A percentile compares a stretch with the other conserved stretches of the same genome.
Conservation (phyloP, 2,329 filamentous ascomycete species). For the Xylariaceae sp. region DNA sequence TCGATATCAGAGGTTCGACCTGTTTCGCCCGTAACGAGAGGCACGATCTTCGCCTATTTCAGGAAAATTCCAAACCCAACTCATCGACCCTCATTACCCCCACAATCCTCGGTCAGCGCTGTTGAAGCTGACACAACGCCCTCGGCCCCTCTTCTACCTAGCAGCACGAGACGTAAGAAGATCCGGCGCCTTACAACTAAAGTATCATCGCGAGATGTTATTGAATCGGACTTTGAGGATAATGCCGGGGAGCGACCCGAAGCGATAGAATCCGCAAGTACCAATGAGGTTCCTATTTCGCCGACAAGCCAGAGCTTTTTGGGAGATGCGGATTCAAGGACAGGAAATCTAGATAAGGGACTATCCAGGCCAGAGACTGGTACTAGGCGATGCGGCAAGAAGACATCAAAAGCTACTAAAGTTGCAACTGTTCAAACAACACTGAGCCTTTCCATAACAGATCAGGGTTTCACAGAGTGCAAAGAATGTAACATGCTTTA, state of each 20-base stretch:
- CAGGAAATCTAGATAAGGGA: too few species aligned
- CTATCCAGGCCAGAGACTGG: too few species aligned
- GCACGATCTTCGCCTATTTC: slow-evolving; percentile 29
- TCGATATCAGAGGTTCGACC: slow-evolving; percentile 3
- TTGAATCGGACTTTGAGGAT: slow-evolving; percentile 7
- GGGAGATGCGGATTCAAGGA: too few species aligned
- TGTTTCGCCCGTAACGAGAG: slow-evolving; percentile 15
- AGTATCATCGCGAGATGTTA: slow-evolving; percentile 8
- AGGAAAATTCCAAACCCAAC: slow-evolving; percentile 18
- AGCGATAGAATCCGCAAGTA: background rate
- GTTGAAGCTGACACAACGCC: slow-evolving; percentile 21
- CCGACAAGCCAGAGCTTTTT: too few species aligned
- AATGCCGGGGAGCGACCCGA: slow-evolving; percentile 4
- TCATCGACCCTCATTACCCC: slow-evolving; percentile 9
- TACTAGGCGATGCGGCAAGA: slow-evolving; percentile 6
- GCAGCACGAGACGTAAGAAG: slow-evolving; percentile 16
- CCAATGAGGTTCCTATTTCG: background rate
- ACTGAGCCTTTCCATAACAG: slow-evolving; percentile 33
- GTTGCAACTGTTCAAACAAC: slow-evolving; percentile 36
- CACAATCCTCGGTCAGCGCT: slow-evolving; percentile 14
- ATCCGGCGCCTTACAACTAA: slow-evolving; percentile 30
- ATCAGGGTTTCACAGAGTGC: slow-evolving; percentile 36
- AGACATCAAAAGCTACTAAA: slow-evolving; percentile 4
- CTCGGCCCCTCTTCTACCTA: slow-evolving; percentile 25
- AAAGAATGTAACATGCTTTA: slow-evolving; percentile 40